Percentiles rank a stretch among this genome's conserved stretches.
Evolutionary conservation across 768 basidiomycete genomes (phyloP).

Genomic region (Tricholoma saponaceum): DNA sequence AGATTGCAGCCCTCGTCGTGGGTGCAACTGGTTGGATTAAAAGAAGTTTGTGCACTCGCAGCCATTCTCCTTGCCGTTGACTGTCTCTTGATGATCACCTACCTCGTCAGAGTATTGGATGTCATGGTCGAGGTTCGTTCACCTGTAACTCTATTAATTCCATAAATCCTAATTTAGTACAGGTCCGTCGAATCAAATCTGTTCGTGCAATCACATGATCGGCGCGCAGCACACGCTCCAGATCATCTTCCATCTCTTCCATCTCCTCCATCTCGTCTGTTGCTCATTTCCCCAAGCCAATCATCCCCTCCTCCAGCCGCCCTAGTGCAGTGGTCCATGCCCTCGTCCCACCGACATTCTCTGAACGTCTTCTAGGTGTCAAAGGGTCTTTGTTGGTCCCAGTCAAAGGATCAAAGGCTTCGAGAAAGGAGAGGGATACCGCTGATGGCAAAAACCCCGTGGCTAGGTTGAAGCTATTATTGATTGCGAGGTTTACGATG

Average conservation of each 20-base stretch:
- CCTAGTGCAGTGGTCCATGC: conserved; percentile 30
- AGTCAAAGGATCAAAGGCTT: conserved; percentile 11
- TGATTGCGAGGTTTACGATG: conserved; percentile 88
- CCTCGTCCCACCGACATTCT: conserved; percentile 11
- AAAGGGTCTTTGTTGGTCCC: conserved; percentile 26
- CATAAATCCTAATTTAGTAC: neutral
- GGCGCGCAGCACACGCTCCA: conserved; percentile 25
- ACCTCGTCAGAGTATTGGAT: conserved; percentile 84
- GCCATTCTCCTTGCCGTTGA: conserved; percentile 85
- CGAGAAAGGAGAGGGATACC: conserved; percentile 25
- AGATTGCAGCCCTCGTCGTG: conserved; percentile 83
- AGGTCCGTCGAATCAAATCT: conserved; percentile 71
- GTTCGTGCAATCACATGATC: conserved; percentile 36
- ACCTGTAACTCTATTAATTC: neutral
- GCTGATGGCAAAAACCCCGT: conserved; percentile 65
- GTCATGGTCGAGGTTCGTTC: conserved; percentile 88
- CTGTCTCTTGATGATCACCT: conserved; percentile 84
- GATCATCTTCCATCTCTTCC: conserved; percentile 28
- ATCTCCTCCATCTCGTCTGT: conserved; percentile 6
- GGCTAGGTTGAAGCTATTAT: conserved; percentile 80
- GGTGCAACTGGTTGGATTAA: conserved; percentile 88
- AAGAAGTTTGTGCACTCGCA: conserved; percentile 93
- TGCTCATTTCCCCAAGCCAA: too few species aligned
- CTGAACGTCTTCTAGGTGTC: conserved; percentile 15
- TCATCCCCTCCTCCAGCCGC: conserved; percentile 10